Base-by-base conservation (phyloP, 2,329 filamentous ascomycete species). In the Fusarium sp. region DNA sequence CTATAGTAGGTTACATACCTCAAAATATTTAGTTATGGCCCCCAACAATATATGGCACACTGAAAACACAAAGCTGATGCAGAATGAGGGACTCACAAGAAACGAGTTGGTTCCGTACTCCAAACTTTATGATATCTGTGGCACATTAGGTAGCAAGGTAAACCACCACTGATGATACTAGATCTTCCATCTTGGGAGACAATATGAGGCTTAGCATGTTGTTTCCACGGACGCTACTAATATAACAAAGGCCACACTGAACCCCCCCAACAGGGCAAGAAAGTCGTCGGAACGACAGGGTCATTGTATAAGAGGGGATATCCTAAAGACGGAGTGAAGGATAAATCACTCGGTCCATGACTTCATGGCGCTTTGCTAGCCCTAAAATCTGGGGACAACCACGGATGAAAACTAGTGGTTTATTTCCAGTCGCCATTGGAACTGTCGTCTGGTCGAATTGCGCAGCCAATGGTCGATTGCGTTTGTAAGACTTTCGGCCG, bases 311-410 rank as follows among this genome's bases (percentile, higher is more conserved):
- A 56, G 41, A 54, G 39, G 31, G 38, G 37, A 70, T 55, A 38
- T 35, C n/a, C 11, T 14, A 44, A n/a, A 42, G 35, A 46, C 54
- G 60, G 33, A 61, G 41, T 33, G 45, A 55, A 35, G 60, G 44
- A 52, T 39, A 49, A 61, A 61, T 60, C 46, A 51, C 64, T 72
- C 66, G 60, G 64, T 37, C 33, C 27, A 75, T 77, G 75, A 77
- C 71, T 72, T 76, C 75, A 77, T 77, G 60, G 57, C 59, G 42
- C 29, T 41, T 46, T 64, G 54, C 61, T 69, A 65, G 72, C 60
- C 72, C 61, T 70, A 74, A 75, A 77, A 72, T 56, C 72, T 69
- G 73, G 72, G 66, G 72, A 67, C 61, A 55, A 71, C 60, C 56
- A 63, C 29, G 25, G 37, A 60, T 21, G 61, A 73, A 46, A 60